These are phyloP conservation scores for Phytophthora kernoviae DNA, from an alignment of 352 stramenopile genomes.

Conservation along the genomic window DNA sequence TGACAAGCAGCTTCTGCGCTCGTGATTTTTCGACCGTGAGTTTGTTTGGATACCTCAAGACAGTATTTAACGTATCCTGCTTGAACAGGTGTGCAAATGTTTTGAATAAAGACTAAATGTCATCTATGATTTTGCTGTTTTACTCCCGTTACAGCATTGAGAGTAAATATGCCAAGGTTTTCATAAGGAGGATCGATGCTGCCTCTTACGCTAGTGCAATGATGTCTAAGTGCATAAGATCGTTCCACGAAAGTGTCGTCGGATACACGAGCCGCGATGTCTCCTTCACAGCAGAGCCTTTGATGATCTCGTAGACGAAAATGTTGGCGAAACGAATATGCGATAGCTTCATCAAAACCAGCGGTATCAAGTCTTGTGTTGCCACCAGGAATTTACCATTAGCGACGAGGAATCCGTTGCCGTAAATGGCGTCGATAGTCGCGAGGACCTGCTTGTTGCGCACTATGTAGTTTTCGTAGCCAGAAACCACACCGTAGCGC, in stretches of 20 bases:
- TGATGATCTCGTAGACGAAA: constrained; percentile 43
- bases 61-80: too few species aligned
- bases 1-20: too few species aligned
- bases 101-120: too few species aligned
- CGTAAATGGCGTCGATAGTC: constrained; percentile 45
- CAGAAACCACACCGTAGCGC: constrained; percentile 26
- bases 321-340: constrained; percentile 44
- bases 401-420: constrained; percentile 45
- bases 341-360: constrained; percentile 49
- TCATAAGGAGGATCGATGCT: not conserved
- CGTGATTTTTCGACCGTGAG: too few species aligned
- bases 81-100: too few species aligned
- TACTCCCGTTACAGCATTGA: not conserved
- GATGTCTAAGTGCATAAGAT: constrained; percentile 30
- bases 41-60: too few species aligned
- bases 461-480: constrained; percentile 39
- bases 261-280: constrained; percentile 39
- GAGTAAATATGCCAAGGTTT: constrained; percentile 1
- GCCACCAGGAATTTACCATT: constrained; percentile 45
- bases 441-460: constrained; percentile 35
- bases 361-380: constrained; percentile 35
- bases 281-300: constrained; percentile 29
- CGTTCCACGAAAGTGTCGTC: constrained; percentile 31
- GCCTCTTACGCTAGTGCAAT: constrained; percentile 20
- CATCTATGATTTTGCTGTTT: too few species aligned